Evolutionary conservation across 2,329 filamentous ascomycete species (phyloP).

Genomic region (Neoscytalidium dimidiatum): DNA sequence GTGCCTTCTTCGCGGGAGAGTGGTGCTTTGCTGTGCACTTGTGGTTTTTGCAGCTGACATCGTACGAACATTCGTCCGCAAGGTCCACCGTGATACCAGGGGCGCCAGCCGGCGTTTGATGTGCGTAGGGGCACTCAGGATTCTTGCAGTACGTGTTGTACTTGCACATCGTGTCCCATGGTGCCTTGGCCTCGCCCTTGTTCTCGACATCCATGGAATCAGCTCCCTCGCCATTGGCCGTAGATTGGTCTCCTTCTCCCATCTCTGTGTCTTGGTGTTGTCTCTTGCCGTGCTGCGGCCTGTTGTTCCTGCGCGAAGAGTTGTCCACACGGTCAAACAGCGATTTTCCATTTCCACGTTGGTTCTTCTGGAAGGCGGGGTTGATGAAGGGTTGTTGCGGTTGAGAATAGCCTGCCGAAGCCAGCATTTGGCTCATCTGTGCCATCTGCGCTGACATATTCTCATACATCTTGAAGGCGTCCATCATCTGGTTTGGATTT

Average conservation of each 20-base stretch:
- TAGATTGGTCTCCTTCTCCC: slow-evolving; percentile 35
- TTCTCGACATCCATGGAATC: slow-evolving; percentile 61
- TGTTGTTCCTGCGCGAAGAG: slow-evolving; percentile 28
- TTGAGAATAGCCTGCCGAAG: slow-evolving; percentile 83
- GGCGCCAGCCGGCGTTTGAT: slow-evolving; percentile 89
- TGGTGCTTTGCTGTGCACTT: slow-evolving; percentile 93
- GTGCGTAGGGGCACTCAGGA: slow-evolving; percentile 86
- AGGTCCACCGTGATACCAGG: slow-evolving; percentile 77
- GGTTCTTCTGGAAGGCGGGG: slow-evolving; percentile 49
- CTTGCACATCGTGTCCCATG: slow-evolving; percentile 73
- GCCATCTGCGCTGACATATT: slow-evolving; percentile 52
- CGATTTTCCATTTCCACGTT: slow-evolving; percentile 50
- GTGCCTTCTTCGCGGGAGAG: slow-evolving; percentile 77
- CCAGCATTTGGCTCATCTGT: slow-evolving; percentile 71
- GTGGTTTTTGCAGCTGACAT: slow-evolving; percentile 90
- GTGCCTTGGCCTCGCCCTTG: slow-evolving; percentile 53
- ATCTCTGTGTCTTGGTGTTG: slow-evolving; percentile 37
- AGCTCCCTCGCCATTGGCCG: slow-evolving; percentile 42
- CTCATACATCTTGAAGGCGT: slow-evolving; percentile 24
- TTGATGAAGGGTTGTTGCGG: slow-evolving; percentile 46
- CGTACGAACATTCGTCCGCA: slow-evolving; percentile 78
- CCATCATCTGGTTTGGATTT: slow-evolving; percentile 17
- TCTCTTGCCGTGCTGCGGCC: slow-evolving; percentile 55
- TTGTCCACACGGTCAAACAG: slow-evolving; percentile 71
- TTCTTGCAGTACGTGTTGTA: slow-evolving; percentile 90